These are phyloP conservation scores for Coemansia sp. DNA, from an alignment of 192 early-diverging fungal species.

Conservation along the genomic window DNA sequence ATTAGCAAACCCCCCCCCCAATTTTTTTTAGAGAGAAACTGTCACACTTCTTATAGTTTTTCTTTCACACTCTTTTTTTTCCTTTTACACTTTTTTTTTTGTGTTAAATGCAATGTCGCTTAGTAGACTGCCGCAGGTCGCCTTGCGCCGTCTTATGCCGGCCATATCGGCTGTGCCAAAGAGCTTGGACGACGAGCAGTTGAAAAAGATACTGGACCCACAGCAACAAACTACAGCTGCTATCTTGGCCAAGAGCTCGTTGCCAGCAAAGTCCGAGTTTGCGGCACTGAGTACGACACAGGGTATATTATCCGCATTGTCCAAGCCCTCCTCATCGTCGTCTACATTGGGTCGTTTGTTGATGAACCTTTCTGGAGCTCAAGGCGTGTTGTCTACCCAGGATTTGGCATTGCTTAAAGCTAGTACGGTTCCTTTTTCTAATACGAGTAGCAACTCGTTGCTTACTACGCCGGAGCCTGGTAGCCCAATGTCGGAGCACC, in stretches of 20 bases:
- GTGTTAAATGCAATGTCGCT: conserved; percentile 42
- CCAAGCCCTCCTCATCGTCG: conserved; percentile 27
- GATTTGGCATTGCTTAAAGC: conserved; percentile 45
- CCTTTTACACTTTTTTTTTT: not conserved
- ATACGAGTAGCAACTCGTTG: conserved; percentile 2
- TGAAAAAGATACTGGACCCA: conserved; percentile 54
- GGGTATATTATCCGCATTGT: conserved; percentile 31
- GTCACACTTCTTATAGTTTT: not conserved
- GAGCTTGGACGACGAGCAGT: conserved; percentile 58
- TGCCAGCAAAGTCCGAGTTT: conserved; percentile 32
- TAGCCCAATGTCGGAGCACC: conserved; percentile 21
- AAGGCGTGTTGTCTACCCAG: conserved; percentile 46
- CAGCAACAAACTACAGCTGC: conserved; percentile 27
- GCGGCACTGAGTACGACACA: conserved; percentile 16
- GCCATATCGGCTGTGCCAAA: conserved; percentile 55
- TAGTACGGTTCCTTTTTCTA: not conserved
- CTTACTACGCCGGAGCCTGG: conserved; percentile 31
- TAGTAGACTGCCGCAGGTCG: conserved; percentile 57
- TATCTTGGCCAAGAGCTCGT: conserved; percentile 17
- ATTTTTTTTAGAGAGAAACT: conserved; percentile 11
- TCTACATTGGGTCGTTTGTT: conserved; percentile 34
- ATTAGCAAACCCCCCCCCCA: not conserved
- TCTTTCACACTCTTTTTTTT: not conserved
- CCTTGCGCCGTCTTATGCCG: conserved; percentile 57
- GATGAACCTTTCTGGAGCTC: conserved; percentile 30